These are phyloP conservation scores for Phialophora verrucosa DNA, from an alignment of 2,329 filamentous ascomycete species.

Conservation along the genomic window DNA sequence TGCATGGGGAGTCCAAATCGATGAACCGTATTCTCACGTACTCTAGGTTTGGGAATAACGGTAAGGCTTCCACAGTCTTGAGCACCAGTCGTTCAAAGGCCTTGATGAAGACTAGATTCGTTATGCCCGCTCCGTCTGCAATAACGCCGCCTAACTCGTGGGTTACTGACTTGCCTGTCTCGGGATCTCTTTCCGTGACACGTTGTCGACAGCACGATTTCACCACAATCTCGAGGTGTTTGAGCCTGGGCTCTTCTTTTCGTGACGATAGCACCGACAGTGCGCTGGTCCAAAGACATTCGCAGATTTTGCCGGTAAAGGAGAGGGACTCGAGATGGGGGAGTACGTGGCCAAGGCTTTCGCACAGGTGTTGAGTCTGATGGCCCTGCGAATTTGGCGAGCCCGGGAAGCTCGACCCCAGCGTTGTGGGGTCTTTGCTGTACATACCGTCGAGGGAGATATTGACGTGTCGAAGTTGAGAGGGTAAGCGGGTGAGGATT, in stretches of 20 bases:
- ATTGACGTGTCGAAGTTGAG: slow-evolving; percentile 66
- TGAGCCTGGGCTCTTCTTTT: slow-evolving; percentile 54
- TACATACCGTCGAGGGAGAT: slow-evolving; percentile 76
- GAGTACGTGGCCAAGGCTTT: slow-evolving; percentile 64
- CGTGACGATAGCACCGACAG: slow-evolving; percentile 57
- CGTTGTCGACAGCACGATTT: slow-evolving; percentile 71
- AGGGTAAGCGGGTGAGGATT: slow-evolving; percentile 64
- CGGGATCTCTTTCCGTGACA: slow-evolving; percentile 33
- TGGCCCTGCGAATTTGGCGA: background rate
- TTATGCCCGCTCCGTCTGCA: slow-evolving; percentile 72
- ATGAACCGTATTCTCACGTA: slow-evolving; percentile 75
- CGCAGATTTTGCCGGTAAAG: slow-evolving; percentile 75
- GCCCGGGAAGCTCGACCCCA: slow-evolving; percentile 49
- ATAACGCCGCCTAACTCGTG: slow-evolving; percentile 46
- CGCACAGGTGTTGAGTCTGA: slow-evolving; percentile 65
- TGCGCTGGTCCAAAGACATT: slow-evolving; percentile 68
- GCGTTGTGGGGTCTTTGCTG: slow-evolving; percentile 59
- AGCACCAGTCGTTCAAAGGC: slow-evolving; percentile 73
- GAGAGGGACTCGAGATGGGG: slow-evolving; percentile 70
- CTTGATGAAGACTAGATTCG: slow-evolving; percentile 72
- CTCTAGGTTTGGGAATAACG: slow-evolving; percentile 61
- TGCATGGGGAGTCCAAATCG: slow-evolving; percentile 73
- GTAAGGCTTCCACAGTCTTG: slow-evolving; percentile 65
- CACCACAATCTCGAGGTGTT: slow-evolving; percentile 72
- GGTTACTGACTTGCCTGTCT: slow-evolving; percentile 34